Conservation (phyloP, 2,329 filamentous ascomycete species). For the Aspergillus melleus region DNA sequence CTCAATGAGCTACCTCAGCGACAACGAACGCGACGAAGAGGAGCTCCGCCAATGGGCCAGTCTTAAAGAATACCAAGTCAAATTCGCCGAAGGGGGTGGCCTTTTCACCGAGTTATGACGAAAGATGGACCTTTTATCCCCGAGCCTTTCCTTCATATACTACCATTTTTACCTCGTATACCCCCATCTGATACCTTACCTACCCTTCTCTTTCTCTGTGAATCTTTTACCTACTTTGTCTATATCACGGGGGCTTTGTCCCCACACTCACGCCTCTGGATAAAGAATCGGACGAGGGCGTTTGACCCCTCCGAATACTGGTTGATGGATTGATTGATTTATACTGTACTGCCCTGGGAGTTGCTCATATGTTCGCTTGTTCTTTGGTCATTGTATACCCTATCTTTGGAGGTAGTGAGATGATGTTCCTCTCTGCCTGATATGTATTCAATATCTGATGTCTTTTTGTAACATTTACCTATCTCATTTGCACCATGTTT, state of each 20-base stretch:
- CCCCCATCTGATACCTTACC: not conserved
- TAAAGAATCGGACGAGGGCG: not conserved
- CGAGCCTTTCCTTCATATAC: not conserved
- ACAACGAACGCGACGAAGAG: constrained; percentile 67
- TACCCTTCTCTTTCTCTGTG: not conserved
- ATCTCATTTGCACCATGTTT: too few species aligned
- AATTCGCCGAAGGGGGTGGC: constrained; percentile 67
- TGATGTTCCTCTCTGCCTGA: not conserved
- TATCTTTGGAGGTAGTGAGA: not conserved
- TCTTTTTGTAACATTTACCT: not conserved
- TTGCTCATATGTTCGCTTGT: too few species aligned
- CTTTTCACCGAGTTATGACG: constrained; percentile 30
- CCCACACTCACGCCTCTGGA: not conserved
- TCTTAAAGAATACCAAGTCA: constrained; percentile 73
- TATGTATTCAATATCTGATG: not conserved
- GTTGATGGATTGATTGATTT: not conserved
- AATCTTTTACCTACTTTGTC: not conserved
- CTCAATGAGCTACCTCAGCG: constrained; percentile 38
- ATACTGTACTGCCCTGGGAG: not conserved
- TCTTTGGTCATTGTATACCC: not conserved
- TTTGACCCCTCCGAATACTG: too few species aligned
- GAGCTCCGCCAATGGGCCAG: constrained; percentile 78
- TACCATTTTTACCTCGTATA: not conserved
- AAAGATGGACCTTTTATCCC: not conserved
- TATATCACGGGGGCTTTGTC: not conserved